Evolutionary conservation across 2,329 filamentous ascomycete genomes (phyloP).

Genomic region (Talaromyces islandicus): DNA sequence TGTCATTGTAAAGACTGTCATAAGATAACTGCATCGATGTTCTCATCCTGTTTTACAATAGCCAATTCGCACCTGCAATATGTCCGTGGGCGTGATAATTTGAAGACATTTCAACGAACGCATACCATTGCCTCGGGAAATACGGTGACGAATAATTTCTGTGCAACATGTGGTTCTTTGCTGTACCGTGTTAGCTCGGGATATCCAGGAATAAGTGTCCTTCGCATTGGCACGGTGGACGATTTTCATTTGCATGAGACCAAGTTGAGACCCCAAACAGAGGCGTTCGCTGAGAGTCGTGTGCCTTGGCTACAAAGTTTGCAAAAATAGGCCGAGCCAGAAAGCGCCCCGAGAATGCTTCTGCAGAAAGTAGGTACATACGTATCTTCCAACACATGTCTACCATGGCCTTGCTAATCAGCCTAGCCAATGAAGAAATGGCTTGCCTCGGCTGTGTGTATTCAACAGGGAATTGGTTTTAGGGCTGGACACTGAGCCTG

Average conservation of each 20-base stretch:
- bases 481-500: not conserved
- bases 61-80: not conserved
- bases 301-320: not conserved
- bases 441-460: too few relatives aligned
- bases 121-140: not conserved
- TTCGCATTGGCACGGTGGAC: conserved; percentile 3
- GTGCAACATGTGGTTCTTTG: not conserved
- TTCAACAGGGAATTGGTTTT: not conserved
- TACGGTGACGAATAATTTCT: conserved; percentile 2
- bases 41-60: conserved; percentile 1
- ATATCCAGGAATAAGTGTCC: not conserved
- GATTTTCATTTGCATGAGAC: conserved; percentile 4
- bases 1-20: conserved; percentile 2
- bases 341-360: not conserved
- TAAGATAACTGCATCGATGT: conserved; percentile 3
- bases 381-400: not conserved
- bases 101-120: not conserved
- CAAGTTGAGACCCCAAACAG: not conserved
- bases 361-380: not conserved
- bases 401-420: not conserved
- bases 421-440: too few relatives aligned
- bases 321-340: not conserved
- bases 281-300: not conserved
- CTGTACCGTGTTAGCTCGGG: not conserved
- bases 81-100: conserved; percentile 1